phyloP scores from a whole-genome alignment of 2,329 filamentous ascomycete species.

The Colletotrichum orchidophilum region DNA sequence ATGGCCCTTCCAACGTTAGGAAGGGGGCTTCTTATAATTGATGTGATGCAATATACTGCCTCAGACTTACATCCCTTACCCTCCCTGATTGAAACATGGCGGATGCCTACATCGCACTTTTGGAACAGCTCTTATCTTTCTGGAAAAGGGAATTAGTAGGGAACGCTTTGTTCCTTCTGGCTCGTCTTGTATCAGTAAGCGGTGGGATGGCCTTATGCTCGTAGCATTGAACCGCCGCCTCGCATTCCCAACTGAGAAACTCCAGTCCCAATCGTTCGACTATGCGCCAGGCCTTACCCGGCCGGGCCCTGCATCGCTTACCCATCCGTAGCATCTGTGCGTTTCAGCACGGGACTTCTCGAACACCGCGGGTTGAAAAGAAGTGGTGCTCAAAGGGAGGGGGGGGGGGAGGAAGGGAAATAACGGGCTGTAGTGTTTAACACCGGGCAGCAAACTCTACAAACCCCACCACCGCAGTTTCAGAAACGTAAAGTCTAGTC shows the following conservation, averaged over 20 bases:
- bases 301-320: not conserved
- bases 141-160: not conserved
- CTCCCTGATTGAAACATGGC: not conserved
- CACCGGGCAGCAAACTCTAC: not conserved
- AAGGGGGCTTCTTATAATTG: not conserved
- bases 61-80: not conserved
- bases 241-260: not conserved
- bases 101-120: not conserved
- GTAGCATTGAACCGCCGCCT: not conserved
- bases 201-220: not conserved
- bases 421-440: not conserved
- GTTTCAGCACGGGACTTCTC: conserved; percentile 20
- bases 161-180: not conserved
- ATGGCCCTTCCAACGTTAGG: not conserved
- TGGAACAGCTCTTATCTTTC: not conserved
- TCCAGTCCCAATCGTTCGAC: not conserved
- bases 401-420: not conserved
- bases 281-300: not conserved
- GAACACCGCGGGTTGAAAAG: not conserved
- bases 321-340: conserved; percentile 10
- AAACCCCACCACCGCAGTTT: conserved; percentile 25
- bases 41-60: not conserved
- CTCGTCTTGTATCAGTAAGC: not conserved
- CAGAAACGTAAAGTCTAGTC: conserved; percentile 3
- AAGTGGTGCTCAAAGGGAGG: no score